Conservation (phyloP, 805 yeast genomes). For the Kockiozyma suomiensis region DNA sequence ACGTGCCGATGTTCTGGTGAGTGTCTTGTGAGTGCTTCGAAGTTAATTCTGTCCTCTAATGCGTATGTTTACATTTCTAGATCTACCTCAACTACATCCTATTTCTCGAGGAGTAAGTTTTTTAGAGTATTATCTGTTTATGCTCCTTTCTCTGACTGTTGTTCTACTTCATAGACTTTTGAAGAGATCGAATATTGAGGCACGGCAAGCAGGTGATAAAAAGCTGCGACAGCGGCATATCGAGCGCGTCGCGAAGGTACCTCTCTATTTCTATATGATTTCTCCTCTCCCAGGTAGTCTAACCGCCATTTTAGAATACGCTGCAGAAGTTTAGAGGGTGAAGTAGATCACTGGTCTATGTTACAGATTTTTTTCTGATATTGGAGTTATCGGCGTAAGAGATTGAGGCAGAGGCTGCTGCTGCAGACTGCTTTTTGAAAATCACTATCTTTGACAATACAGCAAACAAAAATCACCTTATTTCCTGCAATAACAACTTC, state of each 20-base stretch:
- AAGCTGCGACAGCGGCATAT: conserved; percentile 20
- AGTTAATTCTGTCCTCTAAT: neutral
- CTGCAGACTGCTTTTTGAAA: too few relatives aligned
- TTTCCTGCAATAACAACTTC: too few relatives aligned
- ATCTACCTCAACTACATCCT: conserved; percentile 29
- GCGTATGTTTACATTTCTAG: conserved; percentile 8
- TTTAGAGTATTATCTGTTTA: neutral
- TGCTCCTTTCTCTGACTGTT: neutral
- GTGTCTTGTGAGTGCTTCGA: neutral
- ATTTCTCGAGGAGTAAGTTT: conserved; percentile 28
- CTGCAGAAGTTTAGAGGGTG: conserved; percentile 20
- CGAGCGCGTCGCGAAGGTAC: conserved; percentile 24
- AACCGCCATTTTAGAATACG: neutral
- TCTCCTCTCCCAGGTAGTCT: neutral
- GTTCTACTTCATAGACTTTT: conserved; percentile 10
- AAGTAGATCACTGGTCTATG: neutral
- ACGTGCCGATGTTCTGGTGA: conserved; percentile 27
- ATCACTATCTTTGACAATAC: too few relatives aligned
- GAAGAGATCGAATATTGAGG: conserved; percentile 22
- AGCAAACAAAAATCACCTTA: too few relatives aligned
- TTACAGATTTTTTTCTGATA: too few relatives aligned
- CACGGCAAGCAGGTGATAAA: conserved; percentile 27
- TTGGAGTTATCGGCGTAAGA: too few relatives aligned
- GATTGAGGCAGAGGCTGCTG: too few relatives aligned
- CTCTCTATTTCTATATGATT: neutral